A percentile compares a stretch with the other conserved stretches of the same genome.
These are phyloP conservation scores for Salix suchowensis DNA, from an alignment of 345 rosid species.

Conservation along the genomic window DNA sequence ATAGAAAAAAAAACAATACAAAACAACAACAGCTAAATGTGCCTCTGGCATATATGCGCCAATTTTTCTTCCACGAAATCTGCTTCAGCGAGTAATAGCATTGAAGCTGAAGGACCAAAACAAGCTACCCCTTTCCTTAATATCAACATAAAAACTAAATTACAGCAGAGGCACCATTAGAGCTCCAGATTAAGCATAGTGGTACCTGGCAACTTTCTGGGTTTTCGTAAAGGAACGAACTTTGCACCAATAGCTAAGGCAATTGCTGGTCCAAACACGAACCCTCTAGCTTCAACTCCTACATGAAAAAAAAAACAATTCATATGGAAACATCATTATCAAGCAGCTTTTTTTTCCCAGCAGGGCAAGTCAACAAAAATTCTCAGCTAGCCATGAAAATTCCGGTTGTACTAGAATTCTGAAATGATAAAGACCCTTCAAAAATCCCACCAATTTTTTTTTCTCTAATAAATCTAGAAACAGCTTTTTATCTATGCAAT, in stretches of 20 bases:
- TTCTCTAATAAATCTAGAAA: neutral
- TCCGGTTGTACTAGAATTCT: neutral
- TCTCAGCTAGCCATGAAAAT: neutral
- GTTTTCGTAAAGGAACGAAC: constrained; percentile 84
- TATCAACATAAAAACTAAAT: neutral
- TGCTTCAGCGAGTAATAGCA: neutral
- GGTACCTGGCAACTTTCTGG: constrained; percentile 74
- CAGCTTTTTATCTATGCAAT: neutral
- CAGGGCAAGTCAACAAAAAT: neutral
- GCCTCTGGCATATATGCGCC: neutral
- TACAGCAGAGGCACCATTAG: neutral
- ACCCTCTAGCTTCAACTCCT: constrained; percentile 93
- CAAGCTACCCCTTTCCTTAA: neutral
- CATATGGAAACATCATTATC: neutral
- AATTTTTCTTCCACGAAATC: no score
- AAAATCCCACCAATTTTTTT: neutral
- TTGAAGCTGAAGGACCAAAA: neutral
- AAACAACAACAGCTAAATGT: neutral
- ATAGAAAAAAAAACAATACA: neutral
- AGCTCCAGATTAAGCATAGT: neutral
- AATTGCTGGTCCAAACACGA: constrained; percentile 85
- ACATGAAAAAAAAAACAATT: neutral
- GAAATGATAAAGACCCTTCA: neutral
- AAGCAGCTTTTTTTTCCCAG: neutral
- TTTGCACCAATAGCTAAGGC: constrained; percentile 94